Conservation (phyloP, 2,329 filamentous ascomycete species). For the Blastomyces gilchristii region DNA sequence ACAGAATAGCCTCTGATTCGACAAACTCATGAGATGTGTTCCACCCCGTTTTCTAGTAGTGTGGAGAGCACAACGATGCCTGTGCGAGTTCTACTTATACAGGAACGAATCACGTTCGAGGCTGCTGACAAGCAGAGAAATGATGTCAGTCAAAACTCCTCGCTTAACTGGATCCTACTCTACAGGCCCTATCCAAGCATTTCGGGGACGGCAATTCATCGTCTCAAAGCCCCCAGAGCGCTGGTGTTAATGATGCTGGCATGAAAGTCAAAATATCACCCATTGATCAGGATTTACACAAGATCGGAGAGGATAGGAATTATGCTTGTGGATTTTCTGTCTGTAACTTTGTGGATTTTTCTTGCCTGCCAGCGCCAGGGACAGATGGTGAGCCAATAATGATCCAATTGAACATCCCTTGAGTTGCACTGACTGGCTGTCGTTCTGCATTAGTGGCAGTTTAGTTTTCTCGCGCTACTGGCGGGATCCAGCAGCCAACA, state of each 20-base stretch:
- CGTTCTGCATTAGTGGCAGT: not conserved
- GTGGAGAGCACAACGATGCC: not conserved
- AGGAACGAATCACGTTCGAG: not conserved
- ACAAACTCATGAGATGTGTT: not conserved
- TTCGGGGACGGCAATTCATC: not conserved
- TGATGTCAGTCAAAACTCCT: not conserved
- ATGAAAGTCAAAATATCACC: slow-evolving; percentile 1
- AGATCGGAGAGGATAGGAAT: not conserved
- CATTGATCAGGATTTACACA: slow-evolving; percentile 1
- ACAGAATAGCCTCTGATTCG: not conserved
- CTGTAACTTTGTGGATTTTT: not conserved
- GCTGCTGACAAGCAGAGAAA: not conserved
- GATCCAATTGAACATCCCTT: not conserved
- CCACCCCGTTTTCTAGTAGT: not conserved
- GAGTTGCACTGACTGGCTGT: not conserved
- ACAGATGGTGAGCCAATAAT: not conserved
- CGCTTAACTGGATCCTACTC: not conserved
- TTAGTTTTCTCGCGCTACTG: not conserved
- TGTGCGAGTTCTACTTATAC: not conserved
- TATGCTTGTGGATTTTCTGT: not conserved
- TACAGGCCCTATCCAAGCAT: not conserved
- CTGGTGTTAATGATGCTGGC: not conserved
- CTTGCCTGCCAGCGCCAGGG: not conserved
- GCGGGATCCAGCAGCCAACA: too few species aligned
- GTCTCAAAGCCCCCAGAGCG: not conserved